These are phyloP conservation scores for Lepiota venenata DNA, from an alignment of 768 basidiomycete genomes.

Conservation along the genomic window DNA sequence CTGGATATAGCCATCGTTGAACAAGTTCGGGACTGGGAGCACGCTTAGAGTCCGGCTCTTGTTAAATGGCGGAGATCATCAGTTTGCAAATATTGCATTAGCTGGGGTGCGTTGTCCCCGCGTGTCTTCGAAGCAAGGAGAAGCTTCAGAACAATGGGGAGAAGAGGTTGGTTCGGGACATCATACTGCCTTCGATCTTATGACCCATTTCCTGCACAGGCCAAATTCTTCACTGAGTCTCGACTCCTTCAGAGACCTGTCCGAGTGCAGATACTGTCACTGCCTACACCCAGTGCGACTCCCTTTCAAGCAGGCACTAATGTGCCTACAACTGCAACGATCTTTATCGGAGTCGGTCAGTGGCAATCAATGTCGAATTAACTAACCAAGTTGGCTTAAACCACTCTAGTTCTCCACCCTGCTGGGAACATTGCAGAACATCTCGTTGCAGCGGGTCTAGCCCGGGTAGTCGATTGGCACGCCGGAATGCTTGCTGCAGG, in stretches of 20 bases:
- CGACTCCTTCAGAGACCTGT: slow-evolving; percentile 79
- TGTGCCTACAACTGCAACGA: slow-evolving; percentile 55
- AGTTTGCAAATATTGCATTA: slow-evolving; percentile 81
- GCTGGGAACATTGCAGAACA: slow-evolving; percentile 94
- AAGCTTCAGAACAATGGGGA: slow-evolving; percentile 77
- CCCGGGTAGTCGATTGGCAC: slow-evolving; percentile 96
- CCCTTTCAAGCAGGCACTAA: slow-evolving; percentile 69
- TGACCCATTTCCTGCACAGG: slow-evolving; percentile 42
- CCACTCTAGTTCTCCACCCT: slow-evolving; percentile 70
- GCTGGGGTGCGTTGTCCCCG: slow-evolving; percentile 81
- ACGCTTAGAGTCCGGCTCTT: slow-evolving; percentile 86
- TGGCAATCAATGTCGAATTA: slow-evolving; percentile 2
- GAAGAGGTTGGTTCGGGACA: slow-evolving; percentile 67
- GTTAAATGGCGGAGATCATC: slow-evolving; percentile 87
- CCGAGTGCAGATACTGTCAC: slow-evolving; percentile 72
- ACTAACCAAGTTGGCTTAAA: slow-evolving; percentile 2
- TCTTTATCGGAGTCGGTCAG: slow-evolving; percentile 86
- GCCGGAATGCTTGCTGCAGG: slow-evolving; percentile 86
- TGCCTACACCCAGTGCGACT: slow-evolving; percentile 74
- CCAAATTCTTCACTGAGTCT: slow-evolving; percentile 91
- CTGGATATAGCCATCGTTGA: slow-evolving; percentile 78
- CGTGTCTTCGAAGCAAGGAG: slow-evolving; percentile 66
- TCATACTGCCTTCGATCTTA: slow-evolving; percentile 9
- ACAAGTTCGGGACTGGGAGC: slow-evolving; percentile 88
- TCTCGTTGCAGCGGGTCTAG: slow-evolving; percentile 79